Conservation (phyloP, 768 basidiomycete genomes). For the Paxillus rubicundulus region DNA sequence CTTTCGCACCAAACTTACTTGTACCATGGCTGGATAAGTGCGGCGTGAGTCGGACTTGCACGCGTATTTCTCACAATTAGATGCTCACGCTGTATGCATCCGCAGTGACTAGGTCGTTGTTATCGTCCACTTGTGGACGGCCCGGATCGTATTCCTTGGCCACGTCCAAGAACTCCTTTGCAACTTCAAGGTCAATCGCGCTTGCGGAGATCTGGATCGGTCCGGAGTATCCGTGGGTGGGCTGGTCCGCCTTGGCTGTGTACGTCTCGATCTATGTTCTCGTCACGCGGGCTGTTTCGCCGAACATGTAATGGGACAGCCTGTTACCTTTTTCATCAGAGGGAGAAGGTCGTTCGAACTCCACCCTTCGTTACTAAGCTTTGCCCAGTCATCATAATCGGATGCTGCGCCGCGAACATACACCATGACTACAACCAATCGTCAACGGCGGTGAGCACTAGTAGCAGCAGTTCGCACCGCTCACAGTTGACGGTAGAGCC, state of each 20-base stretch:
- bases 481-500: constrained; percentile 23
- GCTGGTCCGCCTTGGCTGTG: constrained; percentile 19
- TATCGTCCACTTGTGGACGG: constrained; percentile 44
- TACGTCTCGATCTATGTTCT: constrained; percentile 32
- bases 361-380: constrained; percentile 25
- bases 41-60: background rate
- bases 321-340: constrained; percentile 21
- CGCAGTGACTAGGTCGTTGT: constrained; percentile 40
- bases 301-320: background rate
- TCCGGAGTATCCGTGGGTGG: constrained; percentile 37
- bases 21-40: constrained; percentile 10
- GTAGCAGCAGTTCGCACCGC: background rate
- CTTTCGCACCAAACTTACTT: constrained; percentile 13
- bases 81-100: constrained; percentile 26
- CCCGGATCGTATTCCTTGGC: constrained; percentile 47
- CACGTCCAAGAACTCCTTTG: constrained; percentile 45
- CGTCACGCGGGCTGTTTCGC: background rate
- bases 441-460: background rate
- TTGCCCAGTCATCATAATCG: constrained; percentile 29
- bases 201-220: constrained; percentile 27
- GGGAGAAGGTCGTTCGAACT: constrained; percentile 24
- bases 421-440: constrained; percentile 12
- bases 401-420: constrained; percentile 24
- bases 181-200: constrained; percentile 12
- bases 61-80: background rate